Evolutionary conservation across 2,329 filamentous ascomycete species (phyloP).

Genomic region (Calonectria naviculata): DNA sequence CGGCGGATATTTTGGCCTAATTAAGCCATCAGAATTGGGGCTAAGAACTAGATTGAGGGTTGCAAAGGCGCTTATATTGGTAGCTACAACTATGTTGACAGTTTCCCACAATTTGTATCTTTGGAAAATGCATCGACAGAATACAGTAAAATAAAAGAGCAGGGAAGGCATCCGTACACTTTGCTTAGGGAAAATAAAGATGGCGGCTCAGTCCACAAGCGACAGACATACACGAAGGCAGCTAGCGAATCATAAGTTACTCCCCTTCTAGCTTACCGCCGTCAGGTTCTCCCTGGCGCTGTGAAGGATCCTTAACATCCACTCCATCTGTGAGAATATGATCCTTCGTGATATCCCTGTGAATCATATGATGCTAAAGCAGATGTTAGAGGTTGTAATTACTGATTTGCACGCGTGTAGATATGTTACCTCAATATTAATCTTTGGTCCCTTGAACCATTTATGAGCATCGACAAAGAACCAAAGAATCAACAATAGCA

Average conservation of each 20-base stretch:
- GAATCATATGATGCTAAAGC: conserved; percentile 10
- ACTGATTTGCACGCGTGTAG: background rate
- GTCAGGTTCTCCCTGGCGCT: background rate
- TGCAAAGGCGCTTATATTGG: background rate
- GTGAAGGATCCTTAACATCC: conserved; percentile 1
- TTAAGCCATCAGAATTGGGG: background rate
- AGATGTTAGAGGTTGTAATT: background rate
- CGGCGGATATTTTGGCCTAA: background rate
- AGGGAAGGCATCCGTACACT: too few species aligned
- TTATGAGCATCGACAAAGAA: conserved; percentile 24
- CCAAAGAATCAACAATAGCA: conserved; percentile 12
- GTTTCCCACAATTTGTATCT: background rate
- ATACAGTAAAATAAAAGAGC: too few species aligned
- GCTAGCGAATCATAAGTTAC: background rate
- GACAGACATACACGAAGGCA: background rate
- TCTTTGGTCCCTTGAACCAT: conserved; percentile 27
- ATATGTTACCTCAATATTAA: conserved; percentile 15
- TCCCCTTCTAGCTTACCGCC: background rate
- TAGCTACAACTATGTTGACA: too few species aligned
- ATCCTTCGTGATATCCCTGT: background rate
- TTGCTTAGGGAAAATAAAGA: too few species aligned
- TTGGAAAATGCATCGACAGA: too few species aligned
- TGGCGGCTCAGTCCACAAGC: too few species aligned
- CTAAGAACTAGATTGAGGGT: background rate
- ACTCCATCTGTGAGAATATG: conserved; percentile 8